Evolutionary conservation across 495 filamentous ascomycete genomes (phyloP), one percentile per base, ranked within the genome.

Genomic region (Talaromyces trachyspermus): DNA sequence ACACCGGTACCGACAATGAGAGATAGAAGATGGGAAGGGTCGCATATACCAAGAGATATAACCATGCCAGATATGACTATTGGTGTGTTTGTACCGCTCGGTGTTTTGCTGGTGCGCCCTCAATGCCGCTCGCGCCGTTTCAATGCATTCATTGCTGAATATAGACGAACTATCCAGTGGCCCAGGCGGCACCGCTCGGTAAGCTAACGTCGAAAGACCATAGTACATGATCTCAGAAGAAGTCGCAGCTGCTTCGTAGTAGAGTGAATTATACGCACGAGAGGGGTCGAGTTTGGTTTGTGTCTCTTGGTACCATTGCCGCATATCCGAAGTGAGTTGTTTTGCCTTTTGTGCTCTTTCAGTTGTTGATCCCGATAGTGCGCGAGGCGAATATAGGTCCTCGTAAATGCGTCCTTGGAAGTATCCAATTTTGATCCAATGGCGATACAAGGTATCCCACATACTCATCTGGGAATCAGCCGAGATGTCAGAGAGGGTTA

Each of bases 21-120:
- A 59, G 49, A 30, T 6, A 10, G 2, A 10, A 17, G 10, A 20
- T 18, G 12, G 24, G 43, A 17, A 25, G 12, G 19, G 23, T 20
- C 19, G n/a, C 2, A 44, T 68, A 57, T 62, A 83, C 81, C 80
- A 85, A 43, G 82, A 78, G 37, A 84, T 70, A 55, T 81, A 85
- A 10, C 76, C 75, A 24, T 70, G 69, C 51, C 72, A 73, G 15
- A 76, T 49, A 10, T 66, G 48, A 24, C 63, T 55, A 49, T 59
- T 73, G 5, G 56, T 66, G 26, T 70, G 66, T 33, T 74, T 72
- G 48, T 81, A 64, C 12, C 54, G 40, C 7, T 54, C 54, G 58
- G 78, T 76, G 35, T 74, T 74, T 7, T 64, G 58, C 42, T 78
- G 71, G 46, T 85, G 81, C 2, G 57, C 51, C 20, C 69, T 60